A percentile compares a stretch with the other conserved stretches of the same genome.
These are phyloP conservation scores for Trichophaea hybrida DNA, from an alignment of 2,329 filamentous ascomycete species.

Conservation along the genomic window DNA sequence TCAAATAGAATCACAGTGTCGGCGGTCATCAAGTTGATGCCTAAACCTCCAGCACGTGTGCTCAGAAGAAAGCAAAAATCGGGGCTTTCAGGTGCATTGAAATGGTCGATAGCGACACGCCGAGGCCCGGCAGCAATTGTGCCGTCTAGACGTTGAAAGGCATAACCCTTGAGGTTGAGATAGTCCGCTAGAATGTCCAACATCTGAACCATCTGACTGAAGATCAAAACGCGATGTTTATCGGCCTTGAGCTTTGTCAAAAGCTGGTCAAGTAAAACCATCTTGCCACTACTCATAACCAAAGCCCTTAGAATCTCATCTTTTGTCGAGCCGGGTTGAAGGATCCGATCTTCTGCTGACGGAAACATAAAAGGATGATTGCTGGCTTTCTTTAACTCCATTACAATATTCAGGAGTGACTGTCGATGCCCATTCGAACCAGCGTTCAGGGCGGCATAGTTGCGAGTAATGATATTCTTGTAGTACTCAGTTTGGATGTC, in stretches of 20 bases:
- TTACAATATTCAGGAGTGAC: slow-evolving; percentile 94
- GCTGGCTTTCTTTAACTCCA: slow-evolving; percentile 98
- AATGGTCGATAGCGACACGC: slow-evolving; percentile 92
- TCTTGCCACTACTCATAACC: slow-evolving; percentile 95
- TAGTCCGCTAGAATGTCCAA: slow-evolving; percentile 93
- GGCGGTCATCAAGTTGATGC: slow-evolving; percentile 97
- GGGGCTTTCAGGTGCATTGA: slow-evolving; percentile 88
- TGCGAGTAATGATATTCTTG: slow-evolving; percentile 94
- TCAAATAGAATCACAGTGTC: slow-evolving; percentile 97
- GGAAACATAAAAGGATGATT: slow-evolving; percentile 98
- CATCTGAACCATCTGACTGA: slow-evolving; percentile 99
- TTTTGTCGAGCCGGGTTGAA: slow-evolving; percentile 63
- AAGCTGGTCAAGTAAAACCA: slow-evolving; percentile 88
- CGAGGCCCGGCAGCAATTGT: slow-evolving; percentile 80
- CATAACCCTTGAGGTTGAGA: slow-evolving; percentile 78
- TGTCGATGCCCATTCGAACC: slow-evolving; percentile 59
- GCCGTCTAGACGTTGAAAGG: slow-evolving; percentile 87
- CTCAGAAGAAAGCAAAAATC: slow-evolving; percentile 96
- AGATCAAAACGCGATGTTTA: slow-evolving; percentile 89
- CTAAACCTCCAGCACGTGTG: slow-evolving; percentile 88
- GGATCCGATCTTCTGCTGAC: slow-evolving; percentile 76
- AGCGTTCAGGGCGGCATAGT: slow-evolving; percentile 86
- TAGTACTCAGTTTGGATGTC: slow-evolving; percentile 97
- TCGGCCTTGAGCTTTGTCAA: slow-evolving; percentile 85
- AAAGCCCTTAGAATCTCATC: slow-evolving; percentile 86